Conservation (phyloP, 129 eudicot genomes). For the Apium graveolens region DNA sequence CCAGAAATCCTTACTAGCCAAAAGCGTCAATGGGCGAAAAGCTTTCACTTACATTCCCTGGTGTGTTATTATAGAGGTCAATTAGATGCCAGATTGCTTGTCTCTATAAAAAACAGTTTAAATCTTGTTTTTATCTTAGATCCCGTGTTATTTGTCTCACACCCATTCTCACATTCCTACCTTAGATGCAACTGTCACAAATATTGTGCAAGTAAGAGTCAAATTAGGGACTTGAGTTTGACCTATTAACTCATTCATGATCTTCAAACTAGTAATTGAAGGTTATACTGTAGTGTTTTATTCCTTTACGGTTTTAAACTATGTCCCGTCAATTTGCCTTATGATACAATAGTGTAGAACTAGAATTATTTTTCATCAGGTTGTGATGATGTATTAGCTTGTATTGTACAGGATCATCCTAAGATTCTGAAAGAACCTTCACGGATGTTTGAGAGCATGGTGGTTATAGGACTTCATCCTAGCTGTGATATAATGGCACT, state of each 20-base stretch:
- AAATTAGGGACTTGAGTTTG: background rate
- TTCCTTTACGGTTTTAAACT: background rate
- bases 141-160: background rate
- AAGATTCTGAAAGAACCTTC: constrained; percentile 83
- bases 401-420: constrained; percentile 67
- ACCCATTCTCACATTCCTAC: background rate
- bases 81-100: background rate
- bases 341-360: background rate
- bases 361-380: background rate
- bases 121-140: background rate
- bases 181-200: background rate
- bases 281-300: background rate
- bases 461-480: constrained; percentile 96
- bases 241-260: background rate
- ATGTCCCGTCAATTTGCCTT: background rate
- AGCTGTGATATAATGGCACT: constrained; percentile 72
- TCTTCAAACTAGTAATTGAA: background rate
- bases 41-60: constrained; percentile 71
- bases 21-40: constrained; percentile 96
- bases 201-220: background rate
- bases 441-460: constrained; percentile 93
- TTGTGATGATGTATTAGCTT: constrained; percentile 1
- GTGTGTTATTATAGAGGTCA: constrained; percentile 24
- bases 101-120: background rate
- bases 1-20: constrained; percentile 96